Evolutionary conservation across 129 eudicot species (phyloP).

Genomic region (Tagetes patula): DNA sequence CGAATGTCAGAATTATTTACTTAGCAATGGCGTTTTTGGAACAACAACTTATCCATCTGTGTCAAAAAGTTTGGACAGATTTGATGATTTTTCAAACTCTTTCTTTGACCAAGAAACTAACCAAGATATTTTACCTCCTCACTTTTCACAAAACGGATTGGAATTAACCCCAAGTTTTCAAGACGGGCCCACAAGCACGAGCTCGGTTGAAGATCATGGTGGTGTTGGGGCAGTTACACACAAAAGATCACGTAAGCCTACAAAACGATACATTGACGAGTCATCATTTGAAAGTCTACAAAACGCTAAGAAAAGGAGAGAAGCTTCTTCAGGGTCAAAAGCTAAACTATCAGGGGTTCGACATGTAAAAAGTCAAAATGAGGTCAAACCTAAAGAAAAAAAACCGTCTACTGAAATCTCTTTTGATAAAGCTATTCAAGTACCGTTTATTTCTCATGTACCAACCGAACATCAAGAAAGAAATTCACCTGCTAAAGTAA

Average conservation of each 20-base stretch:
- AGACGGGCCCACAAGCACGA: constrained; percentile 29
- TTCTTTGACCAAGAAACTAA: constrained; percentile 31
- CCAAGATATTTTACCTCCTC: constrained; percentile 25
- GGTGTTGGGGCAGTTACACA: constrained; percentile 30
- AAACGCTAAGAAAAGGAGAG: constrained; percentile 39
- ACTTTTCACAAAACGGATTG: constrained; percentile 25
- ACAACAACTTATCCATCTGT: constrained; percentile 31
- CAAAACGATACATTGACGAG: constrained; percentile 73
- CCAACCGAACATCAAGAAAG: constrained; percentile 37
- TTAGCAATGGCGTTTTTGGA: constrained; percentile 30
- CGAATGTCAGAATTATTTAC: constrained; percentile 34
- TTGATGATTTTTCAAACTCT: constrained; percentile 45
- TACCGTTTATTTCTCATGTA: constrained; percentile 59
- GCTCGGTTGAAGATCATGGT: constrained; percentile 32
- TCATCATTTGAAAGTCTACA: constrained; percentile 37
- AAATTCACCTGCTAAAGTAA: constrained; percentile 33
- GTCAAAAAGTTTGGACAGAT: constrained; percentile 35
- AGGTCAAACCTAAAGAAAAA: constrained; percentile 32
- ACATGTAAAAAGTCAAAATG: constrained; percentile 33
- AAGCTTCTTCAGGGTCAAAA: constrained; percentile 38
- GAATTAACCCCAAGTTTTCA: constrained; percentile 10
- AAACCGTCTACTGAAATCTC: constrained; percentile 37
- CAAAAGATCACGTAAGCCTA: constrained; percentile 76
- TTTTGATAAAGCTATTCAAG: constrained; percentile 64
- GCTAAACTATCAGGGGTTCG: constrained; percentile 40